Evolutionary conservation across 306 rosid genomes (phyloP).

Genomic region (Castanea mollissima): DNA sequence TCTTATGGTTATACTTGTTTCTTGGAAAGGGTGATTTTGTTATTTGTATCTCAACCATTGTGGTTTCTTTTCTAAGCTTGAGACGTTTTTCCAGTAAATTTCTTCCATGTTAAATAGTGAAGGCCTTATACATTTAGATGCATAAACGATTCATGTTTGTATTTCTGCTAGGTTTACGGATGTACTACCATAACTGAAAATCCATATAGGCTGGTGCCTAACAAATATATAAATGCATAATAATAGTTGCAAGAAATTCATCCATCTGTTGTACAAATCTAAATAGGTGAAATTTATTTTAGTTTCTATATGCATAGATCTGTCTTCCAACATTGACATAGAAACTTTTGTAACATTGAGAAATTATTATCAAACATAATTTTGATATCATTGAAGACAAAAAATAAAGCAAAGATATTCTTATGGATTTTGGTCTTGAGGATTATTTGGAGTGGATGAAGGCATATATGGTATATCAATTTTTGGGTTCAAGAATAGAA

Average conservation of each 20-base stretch:
- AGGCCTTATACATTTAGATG: background rate
- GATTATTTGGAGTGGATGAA: conserved; percentile 32
- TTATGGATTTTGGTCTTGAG: conserved; percentile 35
- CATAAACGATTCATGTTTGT: background rate
- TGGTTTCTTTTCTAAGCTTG: too few species aligned
- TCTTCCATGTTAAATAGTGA: too few species aligned
- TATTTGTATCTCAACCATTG: too few species aligned
- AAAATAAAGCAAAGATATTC: background rate
- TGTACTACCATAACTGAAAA: background rate
- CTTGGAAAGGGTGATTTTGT: too few species aligned
- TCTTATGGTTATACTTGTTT: too few species aligned
- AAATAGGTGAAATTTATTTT: background rate
- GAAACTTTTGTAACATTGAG: background rate
- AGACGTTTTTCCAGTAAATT: too few species aligned
- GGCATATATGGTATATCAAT: conserved; percentile 52
- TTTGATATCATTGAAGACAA: background rate
- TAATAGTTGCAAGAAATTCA: background rate
- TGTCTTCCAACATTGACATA: conserved; percentile 5
- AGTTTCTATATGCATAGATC: background rate
- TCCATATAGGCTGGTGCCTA: background rate
- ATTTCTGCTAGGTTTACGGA: background rate
- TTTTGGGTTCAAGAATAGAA: conserved; percentile 46
- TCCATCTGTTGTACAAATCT: background rate
- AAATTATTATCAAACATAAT: background rate
- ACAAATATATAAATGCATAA: background rate